Conservation (phyloP, 345 rosid species). For the Bretschneidera sinensis region DNA sequence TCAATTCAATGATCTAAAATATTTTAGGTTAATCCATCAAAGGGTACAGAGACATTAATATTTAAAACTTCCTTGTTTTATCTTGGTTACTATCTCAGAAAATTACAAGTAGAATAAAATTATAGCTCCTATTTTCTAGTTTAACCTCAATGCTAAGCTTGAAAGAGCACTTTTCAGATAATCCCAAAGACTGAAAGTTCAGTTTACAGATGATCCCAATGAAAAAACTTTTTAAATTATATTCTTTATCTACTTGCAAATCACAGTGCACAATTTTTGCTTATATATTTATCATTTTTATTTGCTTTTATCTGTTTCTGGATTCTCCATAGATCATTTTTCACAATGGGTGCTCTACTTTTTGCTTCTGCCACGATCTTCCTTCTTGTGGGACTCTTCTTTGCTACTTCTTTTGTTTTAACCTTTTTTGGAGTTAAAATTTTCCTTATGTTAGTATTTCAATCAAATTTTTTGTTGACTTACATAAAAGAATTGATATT, state of each 20-base stretch:
- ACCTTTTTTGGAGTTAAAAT: conserved; percentile 14
- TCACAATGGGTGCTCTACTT: conserved; percentile 17
- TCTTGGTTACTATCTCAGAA: not conserved
- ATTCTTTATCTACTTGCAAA: not conserved
- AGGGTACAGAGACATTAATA: not conserved
- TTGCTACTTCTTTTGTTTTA: conserved; percentile 13
- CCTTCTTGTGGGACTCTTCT: conserved; percentile 14
- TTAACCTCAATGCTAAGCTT: not conserved
- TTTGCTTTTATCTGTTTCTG: conserved; percentile 1
- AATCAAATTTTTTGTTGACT: conserved; percentile 5
- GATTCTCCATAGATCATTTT: not conserved
- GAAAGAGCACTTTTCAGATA: not conserved
- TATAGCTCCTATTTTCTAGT: not conserved
- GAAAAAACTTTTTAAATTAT: not conserved
- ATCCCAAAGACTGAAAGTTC: not conserved
- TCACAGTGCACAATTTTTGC: not conserved
- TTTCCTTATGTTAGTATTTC: conserved; percentile 2
- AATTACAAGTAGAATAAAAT: not conserved
- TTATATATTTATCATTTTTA: no score
- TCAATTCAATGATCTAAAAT: not conserved
- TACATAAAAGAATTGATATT: conserved; percentile 22
- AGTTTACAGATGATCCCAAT: not conserved
- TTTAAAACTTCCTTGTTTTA: not conserved
- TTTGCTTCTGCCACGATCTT: conserved; percentile 17
- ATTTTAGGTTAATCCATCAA: no score